phyloP scores from a whole-genome alignment of 176 grass and related monocot species.

The Eleusine coracana region DNA sequence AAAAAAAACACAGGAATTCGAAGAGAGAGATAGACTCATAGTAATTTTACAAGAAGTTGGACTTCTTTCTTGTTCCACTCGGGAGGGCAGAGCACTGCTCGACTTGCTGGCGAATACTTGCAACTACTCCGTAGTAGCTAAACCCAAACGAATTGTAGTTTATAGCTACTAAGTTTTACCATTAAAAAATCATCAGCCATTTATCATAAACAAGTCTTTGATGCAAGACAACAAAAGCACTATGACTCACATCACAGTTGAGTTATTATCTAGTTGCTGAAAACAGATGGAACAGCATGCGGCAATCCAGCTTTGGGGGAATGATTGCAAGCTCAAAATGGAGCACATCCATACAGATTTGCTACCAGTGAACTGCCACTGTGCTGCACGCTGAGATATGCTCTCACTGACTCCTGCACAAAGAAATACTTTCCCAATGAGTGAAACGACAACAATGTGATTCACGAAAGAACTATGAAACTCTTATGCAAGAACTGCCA shows the following conservation, averaged over 20 bases:
- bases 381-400: slow-evolving; percentile 3
- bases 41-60: no score
- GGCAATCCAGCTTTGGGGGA: not conserved
- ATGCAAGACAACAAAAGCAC: not conserved
- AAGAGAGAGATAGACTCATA: no score
- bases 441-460: not conserved
- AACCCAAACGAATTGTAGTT: no score
- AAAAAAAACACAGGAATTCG: no score
- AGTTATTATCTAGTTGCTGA: slow-evolving; percentile 30
- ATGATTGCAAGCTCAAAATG: slow-evolving; percentile 13
- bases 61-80: no score
- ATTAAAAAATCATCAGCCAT: not conserved
- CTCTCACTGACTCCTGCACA: slow-evolving; percentile 51
- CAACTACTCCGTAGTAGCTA: no score
- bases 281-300: not conserved
- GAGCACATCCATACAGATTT: not conserved
- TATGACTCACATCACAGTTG: not conserved
- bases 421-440: slow-evolving; percentile 15
- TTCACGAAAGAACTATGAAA: not conserved
- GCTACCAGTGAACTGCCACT: not conserved
- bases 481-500: not conserved
- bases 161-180: no score
- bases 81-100: no score
- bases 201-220: not conserved
- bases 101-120: no score